These are phyloP conservation scores for Cydonia oblonga DNA, from an alignment of 331 rosid genomes.

Conservation along the genomic window DNA sequence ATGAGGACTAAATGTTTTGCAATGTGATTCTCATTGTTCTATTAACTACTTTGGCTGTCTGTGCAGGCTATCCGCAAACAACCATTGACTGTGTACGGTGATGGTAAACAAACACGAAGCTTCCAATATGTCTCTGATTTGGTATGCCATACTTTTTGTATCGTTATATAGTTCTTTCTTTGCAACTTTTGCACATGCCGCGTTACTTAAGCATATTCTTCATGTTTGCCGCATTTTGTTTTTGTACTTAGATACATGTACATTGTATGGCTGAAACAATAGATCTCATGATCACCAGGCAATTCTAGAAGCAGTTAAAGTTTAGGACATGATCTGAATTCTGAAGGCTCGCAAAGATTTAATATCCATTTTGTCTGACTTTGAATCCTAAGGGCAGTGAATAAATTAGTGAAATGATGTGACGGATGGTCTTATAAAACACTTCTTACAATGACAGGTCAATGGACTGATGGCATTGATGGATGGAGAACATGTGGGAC, in stretches of 20 bases:
- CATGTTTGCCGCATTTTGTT: neutral
- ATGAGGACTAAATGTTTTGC: neutral
- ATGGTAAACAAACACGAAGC: constrained; percentile 97
- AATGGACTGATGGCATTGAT: constrained; percentile 75
- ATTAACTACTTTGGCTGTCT: neutral
- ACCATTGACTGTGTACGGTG: constrained; percentile 93
- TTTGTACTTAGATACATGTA: neutral
- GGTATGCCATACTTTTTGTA: constrained; percentile 32
- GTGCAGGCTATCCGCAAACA: constrained; percentile 84
- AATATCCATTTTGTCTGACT: no score
- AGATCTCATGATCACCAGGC: constrained; percentile 3
- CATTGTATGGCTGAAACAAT: neutral
- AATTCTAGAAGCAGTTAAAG: constrained; percentile 1
- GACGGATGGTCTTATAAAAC: neutral
- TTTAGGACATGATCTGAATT: neutral
- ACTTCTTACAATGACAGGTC: constrained; percentile 35
- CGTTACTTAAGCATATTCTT: neutral
- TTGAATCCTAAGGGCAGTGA: neutral
- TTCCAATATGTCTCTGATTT: constrained; percentile 98
- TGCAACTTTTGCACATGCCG: neutral
- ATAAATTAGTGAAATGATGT: neutral
- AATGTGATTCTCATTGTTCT: neutral
- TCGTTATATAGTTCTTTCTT: neutral
- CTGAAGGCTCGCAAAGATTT: no score
- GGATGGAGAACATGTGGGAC: constrained; percentile 75